phyloP scores from a whole-genome alignment of 2,329 filamentous ascomycete species.

The Claviceps maximensis region DNA sequence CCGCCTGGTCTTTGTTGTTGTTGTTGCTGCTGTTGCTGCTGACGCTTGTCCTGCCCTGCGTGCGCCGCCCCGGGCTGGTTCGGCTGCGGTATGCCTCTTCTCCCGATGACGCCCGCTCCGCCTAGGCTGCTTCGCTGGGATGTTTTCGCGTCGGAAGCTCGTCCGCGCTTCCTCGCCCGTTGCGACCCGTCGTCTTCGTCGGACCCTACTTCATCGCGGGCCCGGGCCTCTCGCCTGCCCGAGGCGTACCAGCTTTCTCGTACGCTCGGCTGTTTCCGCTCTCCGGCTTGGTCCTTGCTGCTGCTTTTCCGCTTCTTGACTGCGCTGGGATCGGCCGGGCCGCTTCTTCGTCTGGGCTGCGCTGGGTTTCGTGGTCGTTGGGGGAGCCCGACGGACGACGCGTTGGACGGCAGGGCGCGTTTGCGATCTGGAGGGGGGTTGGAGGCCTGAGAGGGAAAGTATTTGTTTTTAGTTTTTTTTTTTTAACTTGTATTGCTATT shows the following conservation, averaged over 20 bases:
- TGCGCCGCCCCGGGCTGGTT: neutral
- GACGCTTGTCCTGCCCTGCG: neutral
- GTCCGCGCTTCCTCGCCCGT: neutral
- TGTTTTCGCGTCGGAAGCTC: neutral
- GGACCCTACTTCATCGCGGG: constrained; percentile 3
- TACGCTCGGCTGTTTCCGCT: neutral
- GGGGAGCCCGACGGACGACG: neutral
- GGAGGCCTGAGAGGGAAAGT: constrained; percentile 5
- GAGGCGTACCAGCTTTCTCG: constrained; percentile 1
- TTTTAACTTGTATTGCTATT: neutral
- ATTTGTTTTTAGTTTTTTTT: too few species aligned
- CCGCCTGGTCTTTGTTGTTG: constrained; percentile 6
- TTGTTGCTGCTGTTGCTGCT: constrained; percentile 6
- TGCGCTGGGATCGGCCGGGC: neutral
- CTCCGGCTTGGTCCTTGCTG: neutral
- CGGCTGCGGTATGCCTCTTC: constrained; percentile 5
- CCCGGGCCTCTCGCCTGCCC: neutral
- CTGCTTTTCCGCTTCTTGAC: neutral
- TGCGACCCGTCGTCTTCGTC: neutral
- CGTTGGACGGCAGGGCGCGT: constrained; percentile 18
- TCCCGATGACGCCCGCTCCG: constrained; percentile 3
- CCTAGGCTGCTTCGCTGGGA: neutral
- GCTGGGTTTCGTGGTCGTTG: neutral
- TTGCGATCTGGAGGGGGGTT: constrained; percentile 25
- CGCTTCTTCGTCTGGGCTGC: neutral